Evolutionary conservation across 768 basidiomycete species (phyloP).

Genomic region (Hemileccinum impolitum): DNA sequence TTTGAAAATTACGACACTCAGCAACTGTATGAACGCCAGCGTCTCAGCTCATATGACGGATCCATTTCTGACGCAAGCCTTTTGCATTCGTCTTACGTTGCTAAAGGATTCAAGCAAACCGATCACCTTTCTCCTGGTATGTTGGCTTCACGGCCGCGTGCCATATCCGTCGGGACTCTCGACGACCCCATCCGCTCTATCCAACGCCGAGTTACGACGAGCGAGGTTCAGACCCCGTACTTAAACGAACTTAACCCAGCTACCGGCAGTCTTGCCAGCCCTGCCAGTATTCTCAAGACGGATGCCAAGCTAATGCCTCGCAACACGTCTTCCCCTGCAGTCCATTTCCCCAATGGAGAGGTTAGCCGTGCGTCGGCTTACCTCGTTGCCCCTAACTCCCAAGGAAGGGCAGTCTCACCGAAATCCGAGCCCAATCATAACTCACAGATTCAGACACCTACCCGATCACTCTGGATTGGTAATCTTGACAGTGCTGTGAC

Average conservation of each 20-base stretch:
- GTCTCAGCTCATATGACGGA: conserved; percentile 60
- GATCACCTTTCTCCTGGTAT: conserved; percentile 57
- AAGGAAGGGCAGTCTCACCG: conserved; percentile 78
- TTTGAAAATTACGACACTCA: conserved; percentile 56
- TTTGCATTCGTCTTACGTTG: conserved; percentile 56
- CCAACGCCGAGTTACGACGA: conserved; percentile 59
- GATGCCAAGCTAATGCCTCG: conserved; percentile 51
- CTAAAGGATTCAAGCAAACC: conserved; percentile 70
- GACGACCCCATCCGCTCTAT: conserved; percentile 74
- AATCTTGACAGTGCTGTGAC: conserved; percentile 94
- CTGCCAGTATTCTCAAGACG: conserved; percentile 53
- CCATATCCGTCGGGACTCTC: conserved; percentile 84
- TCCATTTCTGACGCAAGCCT: conserved; percentile 49
- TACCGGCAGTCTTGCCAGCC: conserved; percentile 31
- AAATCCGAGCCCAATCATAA: conserved; percentile 65
- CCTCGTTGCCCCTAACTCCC: conserved; percentile 61
- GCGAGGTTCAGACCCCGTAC: conserved; percentile 55
- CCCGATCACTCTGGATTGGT: conserved; percentile 97
- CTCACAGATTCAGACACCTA: conserved; percentile 86
- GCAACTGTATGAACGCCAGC: conserved; percentile 47
- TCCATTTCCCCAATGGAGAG: conserved; percentile 70
- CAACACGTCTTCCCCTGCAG: conserved; percentile 42
- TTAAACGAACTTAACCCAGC: conserved; percentile 50
- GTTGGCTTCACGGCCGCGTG: conserved; percentile 60
- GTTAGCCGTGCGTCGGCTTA: conserved; percentile 61